Evolutionary conservation across 345 rosid species (phyloP).

Genomic region (Arabidopsis arenosa): DNA sequence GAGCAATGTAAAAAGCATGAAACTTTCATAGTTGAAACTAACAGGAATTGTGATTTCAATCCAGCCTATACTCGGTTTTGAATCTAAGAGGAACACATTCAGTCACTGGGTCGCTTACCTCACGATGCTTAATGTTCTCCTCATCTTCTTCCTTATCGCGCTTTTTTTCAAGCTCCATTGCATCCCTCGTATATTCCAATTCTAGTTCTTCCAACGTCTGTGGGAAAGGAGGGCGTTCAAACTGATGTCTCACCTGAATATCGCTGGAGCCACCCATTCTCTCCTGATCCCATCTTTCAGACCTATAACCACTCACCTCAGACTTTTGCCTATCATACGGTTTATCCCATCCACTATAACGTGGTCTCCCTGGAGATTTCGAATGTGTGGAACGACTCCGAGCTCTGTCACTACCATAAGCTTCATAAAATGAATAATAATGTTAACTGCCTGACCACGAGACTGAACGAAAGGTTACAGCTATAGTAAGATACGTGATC

Average conservation of each 20-base stretch:
- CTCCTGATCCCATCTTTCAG: conserved; percentile 77
- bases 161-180: conserved; percentile 72
- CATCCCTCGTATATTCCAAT: conserved; percentile 78
- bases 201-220: conserved; percentile 84
- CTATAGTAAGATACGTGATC: conserved; percentile 56
- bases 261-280: conserved; percentile 62
- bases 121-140: conserved; percentile 92
- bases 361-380: conserved; percentile 78
- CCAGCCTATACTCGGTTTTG: conserved; percentile 28
- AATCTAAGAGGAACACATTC: conserved; percentile 32
- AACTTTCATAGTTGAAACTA: conserved; percentile 11
- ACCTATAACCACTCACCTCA: conserved; percentile 65
- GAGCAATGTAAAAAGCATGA: conserved; percentile 2
- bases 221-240: conserved; percentile 68
- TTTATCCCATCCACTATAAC: conserved; percentile 73
- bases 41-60: conserved; percentile 23
- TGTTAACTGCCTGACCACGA: conserved; percentile 75
- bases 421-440: conserved; percentile 92
- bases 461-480: conserved; percentile 58
- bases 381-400: conserved; percentile 87
- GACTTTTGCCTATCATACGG: conserved; percentile 73
- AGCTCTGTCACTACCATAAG: conserved; percentile 96
- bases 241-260: conserved; percentile 65
- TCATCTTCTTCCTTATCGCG: conserved; percentile 93
- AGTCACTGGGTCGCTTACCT: conserved; percentile 67